Evolutionary conservation across 768 basidiomycete species (phyloP).

Genomic region (Lyophyllum atratum): DNA sequence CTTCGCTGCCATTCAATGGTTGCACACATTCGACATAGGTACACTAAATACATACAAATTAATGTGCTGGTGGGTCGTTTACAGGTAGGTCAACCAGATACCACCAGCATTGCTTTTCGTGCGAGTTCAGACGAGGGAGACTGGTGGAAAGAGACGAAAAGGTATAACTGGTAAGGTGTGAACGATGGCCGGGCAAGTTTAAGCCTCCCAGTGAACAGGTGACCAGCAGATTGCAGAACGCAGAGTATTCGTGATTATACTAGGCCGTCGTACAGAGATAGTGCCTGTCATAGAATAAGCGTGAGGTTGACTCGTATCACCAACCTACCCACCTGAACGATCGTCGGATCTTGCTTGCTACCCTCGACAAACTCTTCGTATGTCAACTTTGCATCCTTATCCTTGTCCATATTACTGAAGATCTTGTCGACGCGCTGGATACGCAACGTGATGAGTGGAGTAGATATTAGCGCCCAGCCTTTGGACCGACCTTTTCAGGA

Average conservation of each 20-base stretch:
- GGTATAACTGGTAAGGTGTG: not conserved
- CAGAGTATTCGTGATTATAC: conserved; percentile 49
- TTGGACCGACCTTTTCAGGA: conserved; percentile 83
- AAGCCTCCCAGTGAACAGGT: not conserved
- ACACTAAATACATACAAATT: not conserved
- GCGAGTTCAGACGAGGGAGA: not conserved
- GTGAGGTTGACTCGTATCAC: not conserved
- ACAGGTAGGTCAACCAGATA: not conserved
- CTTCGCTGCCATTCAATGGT: not conserved
- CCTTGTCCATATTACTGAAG: conserved; percentile 94
- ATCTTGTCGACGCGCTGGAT: conserved; percentile 96
- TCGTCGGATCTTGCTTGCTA: conserved; percentile 98
- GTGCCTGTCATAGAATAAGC: conserved; percentile 54
- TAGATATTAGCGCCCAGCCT: conserved; percentile 10
- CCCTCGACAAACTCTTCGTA: conserved; percentile 99
- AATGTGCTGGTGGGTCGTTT: not conserved
- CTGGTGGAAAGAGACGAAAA: not conserved
- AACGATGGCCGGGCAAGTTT: not conserved
- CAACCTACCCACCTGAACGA: conserved; percentile 79
- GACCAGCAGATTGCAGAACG: too few relatives aligned
- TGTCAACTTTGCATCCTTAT: conserved; percentile 91
- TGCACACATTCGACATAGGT: not conserved
- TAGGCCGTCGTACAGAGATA: conserved; percentile 93
- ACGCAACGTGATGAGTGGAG: conserved; percentile 10
- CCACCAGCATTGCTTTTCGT: not conserved